A percentile compares a stretch with the other conserved stretches of the same genome.
Conservation (phyloP, 2,329 filamentous ascomycete genomes). For the Colletotrichum noveboracense region DNA sequence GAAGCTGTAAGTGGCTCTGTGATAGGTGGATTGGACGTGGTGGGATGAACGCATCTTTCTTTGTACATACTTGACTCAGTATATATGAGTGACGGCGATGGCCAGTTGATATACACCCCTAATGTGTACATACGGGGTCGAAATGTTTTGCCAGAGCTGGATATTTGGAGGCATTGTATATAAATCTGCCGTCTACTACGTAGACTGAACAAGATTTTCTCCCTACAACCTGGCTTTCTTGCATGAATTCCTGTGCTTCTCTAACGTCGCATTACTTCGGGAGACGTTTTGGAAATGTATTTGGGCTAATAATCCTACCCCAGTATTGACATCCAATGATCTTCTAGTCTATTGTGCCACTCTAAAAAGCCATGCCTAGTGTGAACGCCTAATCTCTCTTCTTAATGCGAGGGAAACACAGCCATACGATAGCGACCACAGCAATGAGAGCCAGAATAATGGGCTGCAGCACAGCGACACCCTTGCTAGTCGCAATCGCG, state of each 20-base stretch:
- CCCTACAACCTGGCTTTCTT: not conserved
- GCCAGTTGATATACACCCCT: not conserved
- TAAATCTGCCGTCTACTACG: not conserved
- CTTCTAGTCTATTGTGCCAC: not conserved
- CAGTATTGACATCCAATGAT: not conserved
- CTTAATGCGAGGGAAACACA: constrained; percentile 38
- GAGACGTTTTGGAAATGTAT: rapidly evolving
- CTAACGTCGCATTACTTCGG: not conserved
- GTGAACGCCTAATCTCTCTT: constrained; percentile 30
- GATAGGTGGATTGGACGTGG: not conserved
- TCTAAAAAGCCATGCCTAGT: not conserved
- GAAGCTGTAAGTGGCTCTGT: constrained; percentile 25
- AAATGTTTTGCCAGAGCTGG: constrained; percentile 3
- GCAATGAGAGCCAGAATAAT: constrained; percentile 50
- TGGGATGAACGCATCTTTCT: not conserved
- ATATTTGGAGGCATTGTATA: not conserved
- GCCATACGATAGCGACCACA: constrained; percentile 37
- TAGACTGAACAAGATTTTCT: not conserved
- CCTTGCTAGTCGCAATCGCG: constrained; percentile 59
- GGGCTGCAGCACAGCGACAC: constrained; percentile 56
- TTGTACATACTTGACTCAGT: constrained; percentile 17
- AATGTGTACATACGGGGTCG: not conserved
- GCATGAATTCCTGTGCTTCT: rapidly evolving
- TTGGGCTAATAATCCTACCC: not conserved
- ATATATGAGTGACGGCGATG: not conserved